These are phyloP conservation scores for Mortierella sp. DNA, from an alignment of 371 early-diverging fungal genomes.

Conservation along the genomic window DNA sequence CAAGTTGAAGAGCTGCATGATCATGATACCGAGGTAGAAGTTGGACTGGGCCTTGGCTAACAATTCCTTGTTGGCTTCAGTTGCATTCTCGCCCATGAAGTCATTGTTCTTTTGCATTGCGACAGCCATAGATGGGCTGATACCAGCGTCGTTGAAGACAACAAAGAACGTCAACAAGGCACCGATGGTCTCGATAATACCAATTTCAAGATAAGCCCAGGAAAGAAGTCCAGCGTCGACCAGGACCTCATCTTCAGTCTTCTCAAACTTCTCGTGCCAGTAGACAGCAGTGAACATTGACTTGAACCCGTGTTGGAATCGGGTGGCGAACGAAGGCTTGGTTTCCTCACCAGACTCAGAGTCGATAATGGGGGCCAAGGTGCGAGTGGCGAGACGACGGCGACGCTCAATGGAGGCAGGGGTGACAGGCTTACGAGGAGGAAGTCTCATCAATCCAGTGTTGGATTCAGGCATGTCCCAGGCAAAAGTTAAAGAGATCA, in stretches of 20 bases:
- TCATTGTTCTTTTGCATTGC: slow-evolving; percentile 64
- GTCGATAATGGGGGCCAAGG: slow-evolving; percentile 62
- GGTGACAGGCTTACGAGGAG: slow-evolving; percentile 92
- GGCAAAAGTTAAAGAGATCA: slow-evolving; percentile 91
- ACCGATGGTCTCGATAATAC: slow-evolving; percentile 85
- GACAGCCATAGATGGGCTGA: slow-evolving; percentile 68
- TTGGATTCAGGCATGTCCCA: slow-evolving; percentile 90
- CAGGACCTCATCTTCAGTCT: slow-evolving; percentile 84
- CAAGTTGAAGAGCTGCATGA: slow-evolving; percentile 92
- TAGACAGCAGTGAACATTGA: slow-evolving; percentile 65
- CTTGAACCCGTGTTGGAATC: slow-evolving; percentile 54
- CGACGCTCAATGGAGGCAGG: slow-evolving; percentile 75
- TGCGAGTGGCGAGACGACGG: slow-evolving; percentile 67
- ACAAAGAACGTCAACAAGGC: slow-evolving; percentile 82
- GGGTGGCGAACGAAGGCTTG: slow-evolving; percentile 49
- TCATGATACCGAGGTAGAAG: slow-evolving; percentile 84
- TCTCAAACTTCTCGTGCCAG: slow-evolving; percentile 76
- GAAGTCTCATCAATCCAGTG: slow-evolving; percentile 86
- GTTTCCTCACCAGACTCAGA: slow-evolving; percentile 64
- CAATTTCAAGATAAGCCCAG: slow-evolving; percentile 91
- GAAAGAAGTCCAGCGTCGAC: slow-evolving; percentile 88
- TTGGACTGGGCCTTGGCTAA: slow-evolving; percentile 81
- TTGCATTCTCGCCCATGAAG: slow-evolving; percentile 5
- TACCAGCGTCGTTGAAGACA: slow-evolving; percentile 66
- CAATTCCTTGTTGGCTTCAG: slow-evolving; percentile 44